Evolutionary conservation across 2,329 filamentous ascomycete genomes (phyloP).

Genomic region (Exophiala sp.): DNA sequence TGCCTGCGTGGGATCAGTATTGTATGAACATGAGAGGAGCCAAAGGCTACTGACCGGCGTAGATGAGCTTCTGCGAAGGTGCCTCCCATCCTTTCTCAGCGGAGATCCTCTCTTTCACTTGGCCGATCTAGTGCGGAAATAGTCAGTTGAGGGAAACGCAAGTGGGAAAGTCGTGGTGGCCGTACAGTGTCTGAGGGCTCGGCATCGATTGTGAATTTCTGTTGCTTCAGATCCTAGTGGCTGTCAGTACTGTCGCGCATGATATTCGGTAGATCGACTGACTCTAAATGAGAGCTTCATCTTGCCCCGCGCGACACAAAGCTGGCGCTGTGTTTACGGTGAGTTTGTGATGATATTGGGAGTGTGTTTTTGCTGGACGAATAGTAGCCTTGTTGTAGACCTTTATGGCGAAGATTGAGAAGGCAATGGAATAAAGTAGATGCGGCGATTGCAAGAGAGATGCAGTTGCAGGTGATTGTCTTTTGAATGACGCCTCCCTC

Average conservation of each 20-base stretch:
- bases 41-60: conserved; percentile 67
- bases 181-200: conserved; percentile 82
- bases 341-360: conserved; percentile 7
- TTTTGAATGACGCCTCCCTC: conserved; percentile 6
- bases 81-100: conserved; percentile 93
- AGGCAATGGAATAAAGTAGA: conserved; percentile 1
- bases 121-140: conserved; percentile 63
- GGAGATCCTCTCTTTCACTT: conserved; percentile 88
- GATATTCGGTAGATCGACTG: conserved; percentile 28
- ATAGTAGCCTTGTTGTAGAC: not conserved
- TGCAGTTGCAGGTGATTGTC: not conserved
- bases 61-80: conserved; percentile 91
- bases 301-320: conserved; percentile 36
- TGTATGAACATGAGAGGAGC: not conserved
- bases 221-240: conserved; percentile 87
- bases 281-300: conserved; percentile 75
- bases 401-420: conserved; percentile 24
- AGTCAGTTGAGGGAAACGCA: conserved; percentile 11
- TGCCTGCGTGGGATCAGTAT: conserved; percentile 58
- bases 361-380: not conserved
- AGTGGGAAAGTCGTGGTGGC: not conserved
- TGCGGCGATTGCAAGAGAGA: not conserved
- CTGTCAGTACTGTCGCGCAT: conserved; percentile 29
- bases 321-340: not conserved
- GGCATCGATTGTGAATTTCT: conserved; percentile 95